These are phyloP conservation scores for Nigrograna mackinnonii DNA, from an alignment of 2,329 filamentous ascomycete genomes.

Conservation along the genomic window DNA sequence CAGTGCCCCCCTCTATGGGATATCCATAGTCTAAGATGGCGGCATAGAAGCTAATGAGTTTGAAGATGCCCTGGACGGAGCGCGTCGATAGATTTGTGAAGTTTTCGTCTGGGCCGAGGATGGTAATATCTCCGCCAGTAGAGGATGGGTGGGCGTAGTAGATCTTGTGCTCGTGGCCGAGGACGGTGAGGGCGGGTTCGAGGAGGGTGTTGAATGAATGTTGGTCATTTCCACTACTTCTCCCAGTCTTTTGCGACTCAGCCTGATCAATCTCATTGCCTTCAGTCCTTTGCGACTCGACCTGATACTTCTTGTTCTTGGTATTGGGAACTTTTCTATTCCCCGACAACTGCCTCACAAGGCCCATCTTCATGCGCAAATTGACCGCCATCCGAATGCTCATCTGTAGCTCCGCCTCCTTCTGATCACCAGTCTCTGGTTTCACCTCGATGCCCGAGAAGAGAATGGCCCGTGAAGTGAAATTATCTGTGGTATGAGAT, in stretches of 20 bases:
- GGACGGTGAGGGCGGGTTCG: conserved; percentile 15
- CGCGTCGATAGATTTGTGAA: conserved; percentile 13
- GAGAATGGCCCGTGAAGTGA: conserved; percentile 6
- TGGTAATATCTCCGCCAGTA: conserved; percentile 6
- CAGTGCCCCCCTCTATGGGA: not conserved
- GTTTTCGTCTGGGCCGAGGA: conserved; percentile 16
- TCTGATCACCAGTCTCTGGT: conserved; percentile 12
- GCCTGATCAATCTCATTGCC: too few species aligned
- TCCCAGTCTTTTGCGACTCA: too few species aligned
- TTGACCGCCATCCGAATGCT: conserved; percentile 20
- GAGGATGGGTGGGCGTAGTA: conserved; percentile 15
- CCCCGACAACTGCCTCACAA: too few species aligned
- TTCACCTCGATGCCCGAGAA: conserved; percentile 22
- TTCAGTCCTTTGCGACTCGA: too few species aligned
- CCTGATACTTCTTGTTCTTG: not conserved
- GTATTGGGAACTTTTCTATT: too few species aligned
- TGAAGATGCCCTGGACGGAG: conserved; percentile 16
- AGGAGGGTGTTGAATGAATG: conserved; percentile 2
- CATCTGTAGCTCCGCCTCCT: conserved; percentile 20
- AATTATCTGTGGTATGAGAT: conserved; percentile 12
- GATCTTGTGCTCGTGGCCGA: conserved; percentile 18
- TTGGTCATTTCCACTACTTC: too few species aligned
- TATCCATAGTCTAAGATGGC: conserved; percentile 5
- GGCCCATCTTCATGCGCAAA: conserved; percentile 18
- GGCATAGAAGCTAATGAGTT: conserved; percentile 8